Percentiles rank a stretch among this genome's conserved stretches.
These are phyloP conservation scores for Tephrocybe sp. DNA, from an alignment of 768 basidiomycete genomes.

Conservation along the genomic window DNA sequence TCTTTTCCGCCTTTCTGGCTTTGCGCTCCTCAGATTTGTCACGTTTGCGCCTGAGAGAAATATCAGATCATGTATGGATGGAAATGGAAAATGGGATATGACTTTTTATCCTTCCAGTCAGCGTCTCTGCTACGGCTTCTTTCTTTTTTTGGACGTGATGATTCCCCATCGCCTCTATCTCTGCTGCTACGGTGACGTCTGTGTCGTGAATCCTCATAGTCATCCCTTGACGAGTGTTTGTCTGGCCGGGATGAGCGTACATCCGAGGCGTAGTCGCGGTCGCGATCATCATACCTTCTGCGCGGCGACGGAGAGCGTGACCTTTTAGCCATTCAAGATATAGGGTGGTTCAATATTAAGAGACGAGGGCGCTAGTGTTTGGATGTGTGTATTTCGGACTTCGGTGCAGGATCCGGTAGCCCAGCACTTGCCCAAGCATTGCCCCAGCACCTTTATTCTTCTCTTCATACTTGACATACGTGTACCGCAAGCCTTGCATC, in stretches of 20 bases:
- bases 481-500: no score
- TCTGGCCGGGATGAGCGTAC: slow-evolving; percentile 35
- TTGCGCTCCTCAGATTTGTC: slow-evolving; percentile 86
- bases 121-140: slow-evolving; percentile 39
- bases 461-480: no score
- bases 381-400: slow-evolving; percentile 13
- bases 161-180: slow-evolving; percentile 21
- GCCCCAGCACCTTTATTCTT: neutral
- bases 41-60: slow-evolving; percentile 62
- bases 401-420: neutral
- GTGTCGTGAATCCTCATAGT: slow-evolving; percentile 26
- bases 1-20: slow-evolving; percentile 88
- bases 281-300: slow-evolving; percentile 37
- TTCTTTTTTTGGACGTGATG: slow-evolving; percentile 25
- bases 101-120: slow-evolving; percentile 49
- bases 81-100: slow-evolving; percentile 17
- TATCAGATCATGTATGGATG: neutral
- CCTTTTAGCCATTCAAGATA: slow-evolving; percentile 42
- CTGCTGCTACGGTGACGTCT: slow-evolving; percentile 31
- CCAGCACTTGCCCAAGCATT: neutral
- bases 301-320: slow-evolving; percentile 55
- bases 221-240: slow-evolving; percentile 29
- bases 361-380: slow-evolving; percentile 9
- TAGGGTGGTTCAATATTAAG: neutral
- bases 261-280: slow-evolving; percentile 34